Evolutionary conservation across 2,329 filamentous ascomycete genomes (phyloP).

Genomic region (Dactylonectria estremocensis): DNA sequence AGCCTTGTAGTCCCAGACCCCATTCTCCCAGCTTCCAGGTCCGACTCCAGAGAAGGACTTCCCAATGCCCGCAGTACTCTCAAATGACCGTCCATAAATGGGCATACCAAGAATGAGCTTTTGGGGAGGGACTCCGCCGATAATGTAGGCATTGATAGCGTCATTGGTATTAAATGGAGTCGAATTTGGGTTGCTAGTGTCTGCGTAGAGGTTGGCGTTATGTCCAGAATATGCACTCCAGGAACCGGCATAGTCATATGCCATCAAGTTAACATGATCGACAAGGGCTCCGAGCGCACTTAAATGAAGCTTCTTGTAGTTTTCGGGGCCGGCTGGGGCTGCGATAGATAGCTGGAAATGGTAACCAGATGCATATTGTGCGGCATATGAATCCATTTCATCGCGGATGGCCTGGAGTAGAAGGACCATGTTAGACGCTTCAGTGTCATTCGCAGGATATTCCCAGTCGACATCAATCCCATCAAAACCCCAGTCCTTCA

Average conservation of each 20-base stretch:
- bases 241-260: constrained; percentile 80
- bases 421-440: constrained; percentile 58
- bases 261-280: constrained; percentile 76
- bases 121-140: constrained; percentile 69
- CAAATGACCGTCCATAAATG: constrained; percentile 82
- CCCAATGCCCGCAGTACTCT: constrained; percentile 49
- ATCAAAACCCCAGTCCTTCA: constrained; percentile 78
- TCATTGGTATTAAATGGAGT: constrained; percentile 79
- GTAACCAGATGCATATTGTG: constrained; percentile 55
- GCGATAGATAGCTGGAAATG: constrained; percentile 68
- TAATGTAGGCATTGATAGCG: constrained; percentile 76
- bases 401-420: constrained; percentile 59
- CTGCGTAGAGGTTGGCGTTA: constrained; percentile 78
- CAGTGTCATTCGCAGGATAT: constrained; percentile 52
- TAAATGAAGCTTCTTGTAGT: constrained; percentile 65
- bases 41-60: constrained; percentile 70
- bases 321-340: constrained; percentile 61
- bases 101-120: constrained; percentile 86
- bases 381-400: constrained; percentile 63
- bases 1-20: constrained; percentile 85
- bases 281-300: constrained; percentile 61
- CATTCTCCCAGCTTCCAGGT: constrained; percentile 78
- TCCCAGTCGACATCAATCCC: constrained; percentile 61
- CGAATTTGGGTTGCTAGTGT: constrained; percentile 63
- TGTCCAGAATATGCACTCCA: constrained; percentile 77